Percentiles rank a stretch among this genome's conserved stretches.
phyloP scores from a whole-genome alignment of 192 early-diverging fungal genomes.

The Coemansia sp. region DNA sequence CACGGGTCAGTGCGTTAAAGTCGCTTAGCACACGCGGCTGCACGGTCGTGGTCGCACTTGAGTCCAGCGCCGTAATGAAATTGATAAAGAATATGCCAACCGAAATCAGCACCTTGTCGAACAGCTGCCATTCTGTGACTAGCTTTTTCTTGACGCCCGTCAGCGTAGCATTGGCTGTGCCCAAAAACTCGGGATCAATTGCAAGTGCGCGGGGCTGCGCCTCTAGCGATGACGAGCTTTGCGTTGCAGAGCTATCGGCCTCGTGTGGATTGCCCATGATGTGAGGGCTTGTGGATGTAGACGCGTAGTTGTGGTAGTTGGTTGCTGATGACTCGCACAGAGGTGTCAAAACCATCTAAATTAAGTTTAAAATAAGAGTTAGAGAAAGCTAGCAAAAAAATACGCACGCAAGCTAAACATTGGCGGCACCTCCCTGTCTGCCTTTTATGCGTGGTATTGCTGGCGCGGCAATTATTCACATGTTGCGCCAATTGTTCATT shows the following conservation, averaged over 20 bases:
- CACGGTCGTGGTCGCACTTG: constrained; percentile 31
- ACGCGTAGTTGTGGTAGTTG: not conserved
- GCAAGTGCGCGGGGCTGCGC: not conserved
- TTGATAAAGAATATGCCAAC: constrained; percentile 47
- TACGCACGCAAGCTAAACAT: not conserved
- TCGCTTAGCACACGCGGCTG: constrained; percentile 41
- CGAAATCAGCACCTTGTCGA: constrained; percentile 35
- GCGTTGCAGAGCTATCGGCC: not conserved
- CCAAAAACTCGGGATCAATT: not conserved
- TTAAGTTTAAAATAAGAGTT: not conserved
- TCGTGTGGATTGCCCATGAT: not conserved
- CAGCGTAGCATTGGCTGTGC: constrained; percentile 26
- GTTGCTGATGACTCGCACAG: not conserved
- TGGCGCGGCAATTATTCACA: not conserved
- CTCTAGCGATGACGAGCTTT: not conserved
- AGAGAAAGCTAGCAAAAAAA: not conserved
- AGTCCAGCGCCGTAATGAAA: constrained; percentile 38
- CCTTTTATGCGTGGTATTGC: not conserved
- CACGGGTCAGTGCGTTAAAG: constrained; percentile 37
- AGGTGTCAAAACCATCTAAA: not conserved
- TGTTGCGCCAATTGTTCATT: not conserved
- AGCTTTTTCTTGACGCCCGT: constrained; percentile 49
- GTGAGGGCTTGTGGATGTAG: not conserved
- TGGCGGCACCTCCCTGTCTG: no score
- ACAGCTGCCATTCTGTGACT: constrained; percentile 31